Evolutionary conservation across 1,284 basidiomycete species (phyloP), one percentile per base, ranked within the genome.

Genomic region (Sphaerobolus stellatus): DNA sequence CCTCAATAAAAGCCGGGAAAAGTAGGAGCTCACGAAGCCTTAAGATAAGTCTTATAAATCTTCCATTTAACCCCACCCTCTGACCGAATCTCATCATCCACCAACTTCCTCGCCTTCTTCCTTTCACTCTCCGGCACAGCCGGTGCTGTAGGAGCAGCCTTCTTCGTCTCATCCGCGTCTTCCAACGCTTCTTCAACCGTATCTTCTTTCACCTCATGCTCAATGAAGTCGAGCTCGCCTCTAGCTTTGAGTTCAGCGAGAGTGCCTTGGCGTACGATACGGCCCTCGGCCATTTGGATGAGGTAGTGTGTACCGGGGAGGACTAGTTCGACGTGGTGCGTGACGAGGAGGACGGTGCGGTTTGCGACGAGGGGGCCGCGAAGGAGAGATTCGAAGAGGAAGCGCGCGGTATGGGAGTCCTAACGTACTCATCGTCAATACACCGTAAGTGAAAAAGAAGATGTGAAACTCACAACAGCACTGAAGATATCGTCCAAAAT

Each of bases 1-100:
- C 14, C 28, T 9, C 25, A 1, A 30, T 20, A 22, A 8, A 6
- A 38, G 8, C n/a, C 14, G 20, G 22, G n/a, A 33, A 43, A 40
- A 46, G 9, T 14, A n/a, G 22, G 28, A 20, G 49, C 53, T 49
- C 59, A 61, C 62, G 73, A 72, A 0, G 75, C 71, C 11, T 66
- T 76, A 56, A 94, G 73, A 66, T 93, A 93, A 13, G 82, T 85
- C 59, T 85, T 83, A 67, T 94, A 94, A 43, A 92, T 85, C 2
- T 69, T 66, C 86, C 86, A 89, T 64, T 91, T 90, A 31, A 94
- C 90, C 49, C 82, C 80, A 2, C 90, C 90, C 1, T 78, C 76
- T 40, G 88, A 84, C 20, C 90, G 73, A 61, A 86, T 83, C 65
- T 90, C 87, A 50, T 86, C 86, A 56, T 84, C 79, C 9, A 89